Evolutionary conservation across 148 eudicot genomes (phyloP).

Genomic region (Agrostemma githago): DNA sequence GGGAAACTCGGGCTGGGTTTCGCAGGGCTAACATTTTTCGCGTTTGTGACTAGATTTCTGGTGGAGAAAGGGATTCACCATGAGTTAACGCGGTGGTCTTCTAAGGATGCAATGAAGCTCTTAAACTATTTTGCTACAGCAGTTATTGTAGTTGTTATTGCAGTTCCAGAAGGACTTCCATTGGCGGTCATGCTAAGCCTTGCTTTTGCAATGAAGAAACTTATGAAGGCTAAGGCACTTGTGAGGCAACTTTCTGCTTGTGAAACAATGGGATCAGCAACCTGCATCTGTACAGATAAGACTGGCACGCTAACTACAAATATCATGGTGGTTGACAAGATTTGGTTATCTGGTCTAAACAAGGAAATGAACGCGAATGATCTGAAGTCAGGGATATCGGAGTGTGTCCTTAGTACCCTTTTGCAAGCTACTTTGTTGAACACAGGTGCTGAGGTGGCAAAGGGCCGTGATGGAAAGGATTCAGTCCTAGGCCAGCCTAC

Average conservation of each 20-base stretch:
- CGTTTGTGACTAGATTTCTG: conserved; percentile 54
- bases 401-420: conserved; percentile 34
- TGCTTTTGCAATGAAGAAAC: conserved; percentile 93
- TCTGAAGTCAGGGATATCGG: conserved; percentile 33
- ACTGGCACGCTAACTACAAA: conserved; percentile 93
- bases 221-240: conserved; percentile 74
- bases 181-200: conserved; percentile 92
- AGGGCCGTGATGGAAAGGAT: conserved; percentile 46
- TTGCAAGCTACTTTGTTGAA: conserved; percentile 64
- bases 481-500: conserved; percentile 81
- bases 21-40: conserved; percentile 79
- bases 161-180: conserved; percentile 96
- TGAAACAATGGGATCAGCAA: conserved; percentile 97
- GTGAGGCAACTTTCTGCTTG: conserved; percentile 91
- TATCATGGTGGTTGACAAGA: conserved; percentile 75
- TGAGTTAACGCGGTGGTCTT: conserved; percentile 62
- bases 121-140: conserved; percentile 84
- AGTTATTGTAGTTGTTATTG: conserved; percentile 90
- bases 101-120: conserved; percentile 60
- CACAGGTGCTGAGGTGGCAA: conserved; percentile 78
- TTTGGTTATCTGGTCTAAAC: conserved; percentile 54
- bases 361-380: conserved; percentile 37
- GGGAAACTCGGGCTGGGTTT: conserved; percentile 80
- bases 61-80: conserved; percentile 42
- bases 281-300: conserved; percentile 82